A percentile compares a stretch with the other conserved stretches of the same genome.
phyloP scores from a whole-genome alignment of 768 basidiomycete genomes.

The Xanthoconium stramineum region DNA sequence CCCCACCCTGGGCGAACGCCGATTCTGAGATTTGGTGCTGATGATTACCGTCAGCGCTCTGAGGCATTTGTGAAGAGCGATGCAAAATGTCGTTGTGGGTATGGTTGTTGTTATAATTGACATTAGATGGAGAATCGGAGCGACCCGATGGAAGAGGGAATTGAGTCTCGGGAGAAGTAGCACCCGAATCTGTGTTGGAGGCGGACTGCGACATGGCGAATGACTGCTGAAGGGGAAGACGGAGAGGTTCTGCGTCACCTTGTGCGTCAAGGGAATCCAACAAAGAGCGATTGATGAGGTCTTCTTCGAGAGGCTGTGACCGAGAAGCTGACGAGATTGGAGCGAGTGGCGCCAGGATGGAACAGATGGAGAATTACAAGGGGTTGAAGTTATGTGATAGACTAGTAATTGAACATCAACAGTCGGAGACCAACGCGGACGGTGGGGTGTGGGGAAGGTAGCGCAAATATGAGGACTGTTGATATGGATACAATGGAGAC shows the following conservation, averaged over 20 bases:
- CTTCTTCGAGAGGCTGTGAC: slow-evolving; percentile 51
- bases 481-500: slow-evolving; percentile 43
- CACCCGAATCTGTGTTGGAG: slow-evolving; percentile 52
- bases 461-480: slow-evolving; percentile 34
- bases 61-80: slow-evolving; percentile 26
- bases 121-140: slow-evolving; percentile 49
- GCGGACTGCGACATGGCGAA: slow-evolving; percentile 46
- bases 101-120: slow-evolving; percentile 36
- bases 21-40: slow-evolving; percentile 32
- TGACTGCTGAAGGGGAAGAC: slow-evolving; percentile 28
- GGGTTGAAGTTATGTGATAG: slow-evolving; percentile 27
- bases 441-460: slow-evolving; percentile 29
- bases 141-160: slow-evolving; percentile 49
- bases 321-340: slow-evolving; percentile 30
- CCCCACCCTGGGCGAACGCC: slow-evolving; percentile 30
- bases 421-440: slow-evolving; percentile 33
- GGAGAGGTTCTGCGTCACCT: slow-evolving; percentile 73
- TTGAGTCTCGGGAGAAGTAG: slow-evolving; percentile 49
- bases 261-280: slow-evolving; percentile 81
- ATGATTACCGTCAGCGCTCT: slow-evolving; percentile 30
- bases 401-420: slow-evolving; percentile 41
- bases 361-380: slow-evolving; percentile 31
- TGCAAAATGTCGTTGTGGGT: slow-evolving; percentile 31
- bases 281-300: slow-evolving; percentile 82
- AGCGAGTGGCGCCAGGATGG: slow-evolving; percentile 53